phyloP scores from a whole-genome alignment of 495 filamentous ascomycete species.

The Jackrogersella multiformis region DNA sequence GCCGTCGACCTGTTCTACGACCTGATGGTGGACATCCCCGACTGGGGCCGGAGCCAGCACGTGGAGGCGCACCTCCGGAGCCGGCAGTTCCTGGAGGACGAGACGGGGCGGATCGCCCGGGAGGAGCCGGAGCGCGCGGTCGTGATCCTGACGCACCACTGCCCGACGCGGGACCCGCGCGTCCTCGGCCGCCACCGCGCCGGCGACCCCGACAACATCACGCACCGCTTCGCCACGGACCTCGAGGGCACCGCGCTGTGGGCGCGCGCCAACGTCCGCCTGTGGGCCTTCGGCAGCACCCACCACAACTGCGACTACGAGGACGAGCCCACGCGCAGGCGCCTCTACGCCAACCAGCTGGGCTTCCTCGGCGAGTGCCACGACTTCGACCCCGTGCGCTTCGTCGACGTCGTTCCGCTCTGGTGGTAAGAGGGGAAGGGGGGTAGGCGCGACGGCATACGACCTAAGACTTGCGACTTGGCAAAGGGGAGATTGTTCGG shows the following conservation, averaged over 20 bases:
- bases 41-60: not conserved
- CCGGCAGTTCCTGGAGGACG: not conserved
- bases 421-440: too few relatives aligned
- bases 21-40: not conserved
- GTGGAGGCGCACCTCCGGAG: not conserved
- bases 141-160: conserved; percentile 18
- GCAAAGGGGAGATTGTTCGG: too few relatives aligned
- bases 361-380: not conserved
- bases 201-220: not conserved
- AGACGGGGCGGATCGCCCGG: not conserved
- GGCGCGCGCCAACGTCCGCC: not conserved
- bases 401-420: conserved; percentile 2
- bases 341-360: conserved; percentile 16
- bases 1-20: too few relatives aligned
- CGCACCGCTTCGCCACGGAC: not conserved
- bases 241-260: not conserved
- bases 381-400: not conserved
- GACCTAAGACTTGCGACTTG: too few relatives aligned
- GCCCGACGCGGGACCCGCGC: not conserved
- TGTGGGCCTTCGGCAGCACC: conserved; percentile 25
- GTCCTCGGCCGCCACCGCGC: not conserved
- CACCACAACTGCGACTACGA: conserved; percentile 6
- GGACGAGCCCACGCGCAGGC: not conserved
- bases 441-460: too few relatives aligned
- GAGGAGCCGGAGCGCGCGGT: conserved; percentile 1